Conservation (phyloP, 2,329 filamentous ascomycete genomes). For the Aureobasidium sp. region DNA sequence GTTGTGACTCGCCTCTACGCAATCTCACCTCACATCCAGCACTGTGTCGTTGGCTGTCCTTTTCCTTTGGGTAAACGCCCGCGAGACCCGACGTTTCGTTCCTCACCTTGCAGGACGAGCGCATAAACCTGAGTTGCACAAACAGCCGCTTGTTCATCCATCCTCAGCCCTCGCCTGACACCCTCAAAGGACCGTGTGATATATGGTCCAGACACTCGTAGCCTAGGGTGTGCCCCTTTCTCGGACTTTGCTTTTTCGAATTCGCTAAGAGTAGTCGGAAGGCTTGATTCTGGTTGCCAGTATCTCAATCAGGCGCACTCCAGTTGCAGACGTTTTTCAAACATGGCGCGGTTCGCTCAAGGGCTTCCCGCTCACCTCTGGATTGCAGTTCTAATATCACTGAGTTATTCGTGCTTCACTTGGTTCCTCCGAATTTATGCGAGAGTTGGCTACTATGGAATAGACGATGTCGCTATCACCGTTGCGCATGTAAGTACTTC, state of each 20-base stretch:
- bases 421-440: constrained; percentile 13
- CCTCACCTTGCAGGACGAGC: constrained; percentile 10
- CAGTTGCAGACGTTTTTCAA: background rate
- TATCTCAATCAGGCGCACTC: background rate
- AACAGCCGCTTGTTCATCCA: constrained; percentile 3
- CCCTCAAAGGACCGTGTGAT: constrained; percentile 1
- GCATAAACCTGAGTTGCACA: constrained; percentile 11
- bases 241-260: constrained; percentile 9
- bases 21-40: background rate
- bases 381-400: constrained; percentile 10
- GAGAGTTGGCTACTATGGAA: constrained; percentile 14
- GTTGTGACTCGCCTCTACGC: background rate
- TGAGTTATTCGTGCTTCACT: constrained; percentile 13
- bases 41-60: constrained; percentile 7
- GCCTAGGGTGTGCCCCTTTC: background rate
- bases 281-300: constrained; percentile 1
- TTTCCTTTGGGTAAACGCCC: background rate
- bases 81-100: constrained; percentile 2
- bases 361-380: constrained; percentile 6
- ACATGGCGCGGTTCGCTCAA: constrained; percentile 9
- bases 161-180: constrained; percentile 5
- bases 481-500: constrained; percentile 1
- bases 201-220: constrained; percentile 11
- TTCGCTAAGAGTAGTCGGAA: background rate
- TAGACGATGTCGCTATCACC: constrained; percentile 6